Percentiles rank a stretch among this genome's conserved stretches.
These are phyloP conservation scores for Paracoccidioides lutzii DNA, from an alignment of 2,329 filamentous ascomycete species.

Conservation along the genomic window DNA sequence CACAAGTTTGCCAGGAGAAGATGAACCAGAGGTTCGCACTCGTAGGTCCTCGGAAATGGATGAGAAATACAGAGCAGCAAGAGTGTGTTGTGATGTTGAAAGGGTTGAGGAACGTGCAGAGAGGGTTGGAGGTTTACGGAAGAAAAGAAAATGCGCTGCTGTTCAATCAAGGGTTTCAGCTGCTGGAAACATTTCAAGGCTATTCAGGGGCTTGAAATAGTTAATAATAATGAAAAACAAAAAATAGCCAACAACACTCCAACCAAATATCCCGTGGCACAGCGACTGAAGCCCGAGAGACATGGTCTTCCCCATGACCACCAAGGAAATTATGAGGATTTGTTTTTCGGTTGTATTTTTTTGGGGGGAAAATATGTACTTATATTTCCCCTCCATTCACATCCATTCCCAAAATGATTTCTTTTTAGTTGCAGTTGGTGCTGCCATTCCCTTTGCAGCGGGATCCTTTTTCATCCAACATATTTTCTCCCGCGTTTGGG, in stretches of 20 bases:
- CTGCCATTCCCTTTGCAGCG: no score
- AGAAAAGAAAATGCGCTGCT: not conserved
- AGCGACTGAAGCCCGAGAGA: not conserved
- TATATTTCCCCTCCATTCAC: no score
- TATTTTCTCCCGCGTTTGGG: not conserved
- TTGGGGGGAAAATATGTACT: not conserved
- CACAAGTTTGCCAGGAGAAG: not conserved
- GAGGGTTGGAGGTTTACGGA: not conserved
- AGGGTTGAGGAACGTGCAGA: not conserved
- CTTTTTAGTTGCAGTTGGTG: no score
- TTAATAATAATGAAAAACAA: no score
- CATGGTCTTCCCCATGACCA: not conserved
- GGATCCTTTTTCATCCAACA: no score
- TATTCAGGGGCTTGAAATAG: no score
- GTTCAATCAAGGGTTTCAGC: not conserved
- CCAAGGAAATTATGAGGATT: not conserved
- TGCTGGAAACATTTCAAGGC: not conserved
- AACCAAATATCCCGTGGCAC: not conserved
- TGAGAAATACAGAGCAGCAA: not conserved
- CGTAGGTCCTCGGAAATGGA: not conserved
- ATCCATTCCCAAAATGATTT: no score
- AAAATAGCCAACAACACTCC: not conserved
- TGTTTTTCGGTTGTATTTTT: not conserved
- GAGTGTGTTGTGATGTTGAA: not conserved
- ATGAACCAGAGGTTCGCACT: not conserved